Conservation (phyloP, 768 basidiomycete genomes). For the Phylloporus rhodoxanthus region DNA sequence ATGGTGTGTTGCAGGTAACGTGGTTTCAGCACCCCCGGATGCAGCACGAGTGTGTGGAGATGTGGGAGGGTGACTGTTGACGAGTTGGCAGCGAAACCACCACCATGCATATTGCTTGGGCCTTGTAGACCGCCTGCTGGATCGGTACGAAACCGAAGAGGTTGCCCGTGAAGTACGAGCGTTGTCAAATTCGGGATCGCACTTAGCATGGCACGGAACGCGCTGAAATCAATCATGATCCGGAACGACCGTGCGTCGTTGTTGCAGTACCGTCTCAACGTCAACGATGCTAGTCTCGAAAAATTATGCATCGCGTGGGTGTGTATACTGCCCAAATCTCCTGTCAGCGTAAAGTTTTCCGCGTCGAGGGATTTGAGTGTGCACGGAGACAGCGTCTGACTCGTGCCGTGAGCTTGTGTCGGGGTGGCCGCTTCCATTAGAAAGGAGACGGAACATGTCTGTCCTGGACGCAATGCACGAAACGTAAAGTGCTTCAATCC, state of each 20-base stretch:
- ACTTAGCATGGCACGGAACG: constrained; percentile 22
- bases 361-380: constrained; percentile 25
- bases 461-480: constrained; percentile 27
- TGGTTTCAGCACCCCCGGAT: constrained; percentile 28
- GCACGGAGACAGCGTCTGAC: constrained; percentile 5
- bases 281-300: constrained; percentile 21
- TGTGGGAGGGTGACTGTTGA: constrained; percentile 18
- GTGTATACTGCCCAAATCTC: constrained; percentile 15
- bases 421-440: constrained; percentile 12
- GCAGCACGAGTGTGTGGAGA: constrained; percentile 27
- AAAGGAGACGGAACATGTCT: constrained; percentile 25
- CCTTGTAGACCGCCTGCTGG: constrained; percentile 6
- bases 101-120: constrained; percentile 1
- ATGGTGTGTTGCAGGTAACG: constrained; percentile 29
- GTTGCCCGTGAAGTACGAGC: constrained; percentile 26
- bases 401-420: background rate
- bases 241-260: constrained; percentile 25
- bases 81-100: background rate
- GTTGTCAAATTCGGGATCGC: constrained; percentile 21
- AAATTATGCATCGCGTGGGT: constrained; percentile 15
- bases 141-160: constrained; percentile 21
- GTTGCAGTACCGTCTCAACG: constrained; percentile 25
- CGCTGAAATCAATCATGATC: constrained; percentile 26
- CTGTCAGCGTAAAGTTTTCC: constrained; percentile 24
- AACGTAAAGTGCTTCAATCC: constrained; percentile 26